Conservation (phyloP, 2,329 filamentous ascomycete species). For the Colletotrichum echinochloae region DNA sequence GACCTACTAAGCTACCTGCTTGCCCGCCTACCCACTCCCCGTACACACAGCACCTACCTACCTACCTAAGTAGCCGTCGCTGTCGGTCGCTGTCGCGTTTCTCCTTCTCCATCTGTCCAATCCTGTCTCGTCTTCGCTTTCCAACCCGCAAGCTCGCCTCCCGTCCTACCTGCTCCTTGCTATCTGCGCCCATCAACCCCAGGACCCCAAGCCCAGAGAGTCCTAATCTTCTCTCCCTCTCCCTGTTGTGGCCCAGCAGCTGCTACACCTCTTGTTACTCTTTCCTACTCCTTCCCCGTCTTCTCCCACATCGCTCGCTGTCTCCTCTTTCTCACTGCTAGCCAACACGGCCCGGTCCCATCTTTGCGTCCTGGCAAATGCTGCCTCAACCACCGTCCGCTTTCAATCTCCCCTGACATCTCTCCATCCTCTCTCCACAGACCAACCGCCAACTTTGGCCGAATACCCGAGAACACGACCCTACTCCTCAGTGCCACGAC, state of each 20-base stretch:
- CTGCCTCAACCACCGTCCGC: conserved; percentile 31
- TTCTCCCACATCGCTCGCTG: conserved; percentile 5
- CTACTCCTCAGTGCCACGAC: conserved; percentile 33
- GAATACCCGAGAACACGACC: conserved; percentile 36
- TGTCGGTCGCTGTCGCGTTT: conserved; percentile 1
- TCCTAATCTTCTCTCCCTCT: conserved; percentile 18
- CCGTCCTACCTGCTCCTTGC: conserved; percentile 27
- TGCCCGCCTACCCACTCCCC: conserved; percentile 4
- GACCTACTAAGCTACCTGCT: too few species aligned
- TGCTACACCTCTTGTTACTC: conserved; percentile 32
- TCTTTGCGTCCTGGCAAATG: conserved; percentile 35
- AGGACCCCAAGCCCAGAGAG: conserved; percentile 40
- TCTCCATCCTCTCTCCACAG: conserved; percentile 24
- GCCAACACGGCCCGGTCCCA: conserved; percentile 30
- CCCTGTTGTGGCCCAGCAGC: background rate
- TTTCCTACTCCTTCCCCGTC: conserved; percentile 7
- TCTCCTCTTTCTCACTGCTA: conserved; percentile 10
- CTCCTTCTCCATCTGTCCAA: conserved; percentile 21
- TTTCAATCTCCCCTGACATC: conserved; percentile 34
- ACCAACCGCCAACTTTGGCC: conserved; percentile 35
- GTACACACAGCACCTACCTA: background rate
- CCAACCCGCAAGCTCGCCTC: conserved; percentile 38
- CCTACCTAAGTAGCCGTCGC: background rate
- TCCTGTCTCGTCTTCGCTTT: conserved; percentile 21
- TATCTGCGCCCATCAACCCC: conserved; percentile 45